Evolutionary conservation across 2,329 filamentous ascomycete species (phyloP), one percentile per base, ranked within the genome.

Genomic region (Leptographium flavum): DNA sequence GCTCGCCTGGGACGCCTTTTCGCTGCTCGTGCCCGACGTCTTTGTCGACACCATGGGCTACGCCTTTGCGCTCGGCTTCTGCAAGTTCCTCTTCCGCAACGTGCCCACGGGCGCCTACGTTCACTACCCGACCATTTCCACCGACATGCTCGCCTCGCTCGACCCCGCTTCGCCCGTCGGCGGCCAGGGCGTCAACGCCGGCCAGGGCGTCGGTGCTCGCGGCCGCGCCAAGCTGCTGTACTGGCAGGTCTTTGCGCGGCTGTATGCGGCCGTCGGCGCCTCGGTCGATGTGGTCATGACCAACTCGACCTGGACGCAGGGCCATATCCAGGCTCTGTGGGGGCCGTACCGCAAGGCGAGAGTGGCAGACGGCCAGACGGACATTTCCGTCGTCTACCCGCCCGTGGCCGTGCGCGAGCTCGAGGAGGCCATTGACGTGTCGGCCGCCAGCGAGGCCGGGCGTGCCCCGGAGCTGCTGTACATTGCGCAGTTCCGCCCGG

Each of bases 31-130:
- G 0, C 92, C 92, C 0, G 92, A 98, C 60, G 74, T 96, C 43
- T 94, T 96, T 60, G 72, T 98, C 55, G 92, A 98, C 58, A 98
- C 92, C 2, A 95, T 98, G 88, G 92, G 92, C 50, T 98, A 95
- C 57, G 87, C 90, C 23, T 98, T 96, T 59, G 76, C 84, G 0
- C 74, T 94, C 11, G 87, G 85, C 9, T 70, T 95, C 3, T 83
- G 73, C 61, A 92, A 87, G 58, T 73, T 83, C 51, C 69, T 96
- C 22, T 96, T 96, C 58, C 82, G 75, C 0, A 62, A 66, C 31
- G 74, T 95, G 2, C 85, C 90, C 0, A 95, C 87, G 0, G 87
- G 77, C 39, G 88, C 92, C 43, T 98, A 98, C 58, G 88, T 96
- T 1, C 92, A 98, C 65, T 98, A 96, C 59, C 92, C 92, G 1